Base-by-base conservation (phyloP, 768 basidiomycete species). In the Tylopilus sp. region DNA sequence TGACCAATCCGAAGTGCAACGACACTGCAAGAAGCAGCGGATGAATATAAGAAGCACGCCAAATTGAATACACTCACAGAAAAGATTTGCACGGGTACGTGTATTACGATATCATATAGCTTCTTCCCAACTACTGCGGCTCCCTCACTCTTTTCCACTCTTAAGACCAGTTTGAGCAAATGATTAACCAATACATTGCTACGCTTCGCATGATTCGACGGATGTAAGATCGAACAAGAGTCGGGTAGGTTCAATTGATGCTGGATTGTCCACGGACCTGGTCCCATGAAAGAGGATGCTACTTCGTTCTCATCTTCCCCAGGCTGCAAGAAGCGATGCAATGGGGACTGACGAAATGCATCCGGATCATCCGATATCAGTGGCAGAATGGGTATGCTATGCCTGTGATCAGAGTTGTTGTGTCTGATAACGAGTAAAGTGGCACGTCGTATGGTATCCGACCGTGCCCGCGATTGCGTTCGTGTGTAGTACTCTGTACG, bases 221-320 rank as follows among this genome's bases (percentile, higher is more conserved):
- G 87, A 61, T 81, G 83, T 45, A 98, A 70, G 45, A 72, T 66
- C 21, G 65, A 65, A 60, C 86, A 89, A 2, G 83, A 79, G 16
- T 70, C 71, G 0, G 95, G 94, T 2, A 98, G 75, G 40, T 78
- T 77, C 40, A 98, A 65, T 28, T 81, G 75, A 48, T 82, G 78
- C 52, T 84, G 82, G 54, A 98, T 80, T 10, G 78, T 76, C 95
- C 95, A 98, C 13, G 96, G 95, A 0, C 96, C 95, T 3, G 83
- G 82, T 26, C 87, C 87, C 84, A 85, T 85, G 55, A 81, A 71
- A 40, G 64, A 75, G 21, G 86, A 82, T 26, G 78, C 81, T 45
- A 79, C 66, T 48, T 86, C 83, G 0, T 79, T 80, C 26, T 78
- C 62, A 59, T 84, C 79, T 41, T 78, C 75, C 24, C 78, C 77